Base-by-base conservation (phyloP, 2,329 filamentous ascomycete genomes). In the Fusarium abutilonis region DNA sequence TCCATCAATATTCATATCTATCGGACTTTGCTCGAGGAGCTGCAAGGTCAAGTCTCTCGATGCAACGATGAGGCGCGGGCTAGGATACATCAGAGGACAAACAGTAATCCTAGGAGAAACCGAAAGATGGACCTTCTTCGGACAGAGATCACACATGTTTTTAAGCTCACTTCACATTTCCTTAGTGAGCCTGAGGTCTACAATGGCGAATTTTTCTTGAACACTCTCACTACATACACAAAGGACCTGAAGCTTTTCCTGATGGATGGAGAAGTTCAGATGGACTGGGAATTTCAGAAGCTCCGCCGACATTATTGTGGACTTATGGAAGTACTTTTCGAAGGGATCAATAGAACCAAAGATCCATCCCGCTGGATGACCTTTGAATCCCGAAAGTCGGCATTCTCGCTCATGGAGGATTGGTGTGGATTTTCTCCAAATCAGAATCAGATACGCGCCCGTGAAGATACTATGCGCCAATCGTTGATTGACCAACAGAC, bases 381-480 rank as follows among this genome's bases (percentile, higher is more conserved):
- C 0, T 99, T 99, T 71, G 95, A 99, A 74, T 92, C 93, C 11
- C 85, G 96, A 36, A 97, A 97, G 73, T 97, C 95, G 6, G 91
- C 94, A 0, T 99, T 99, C 72, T 89, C 93, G 1, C 79, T 99
- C 43, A 98, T 99, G 93, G 95, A 99, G 76, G 94, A 98, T 65
- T 99, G 96, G 96, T 99, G 95, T 73, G 95, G 95, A 3, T 97
- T 96, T 74, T 97, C 93, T 8, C 92, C 93, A 0, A 97, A 97
- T 64, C 92, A 96, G 73, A 82, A 80, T 13, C 91, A 96, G 64
- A 91, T 97, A 36, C 86, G 89, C 6, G 88, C 89, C 55, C 85
- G 92, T 60, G 93, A 97, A 75, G 90, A 96, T 60, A 90, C 86
- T 32, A 96, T 97, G 89, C 85, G 92, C 39, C 90, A 93, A 67